Percentiles rank a stretch among this genome's conserved stretches.
Evolutionary conservation across 176 grass and related monocot species (phyloP).

Genomic region (Pontederia crassipes): DNA sequence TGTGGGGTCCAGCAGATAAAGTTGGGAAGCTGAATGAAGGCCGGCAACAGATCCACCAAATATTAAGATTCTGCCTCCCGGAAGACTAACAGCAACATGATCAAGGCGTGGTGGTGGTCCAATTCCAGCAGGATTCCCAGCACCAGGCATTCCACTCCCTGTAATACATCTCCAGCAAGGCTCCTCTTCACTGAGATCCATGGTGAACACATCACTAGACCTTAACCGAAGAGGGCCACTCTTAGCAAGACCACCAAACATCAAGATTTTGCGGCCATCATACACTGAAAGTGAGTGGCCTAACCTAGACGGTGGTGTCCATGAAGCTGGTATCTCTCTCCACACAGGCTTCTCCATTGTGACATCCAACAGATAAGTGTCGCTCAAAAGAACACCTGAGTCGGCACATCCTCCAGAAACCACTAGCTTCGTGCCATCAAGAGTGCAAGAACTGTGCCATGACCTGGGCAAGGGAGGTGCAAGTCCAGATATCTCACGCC

Average conservation of each 20-base stretch:
- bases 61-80: constrained; percentile 71
- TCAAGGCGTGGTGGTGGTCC: constrained; percentile 92
- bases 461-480: constrained; percentile 84
- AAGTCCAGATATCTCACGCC: constrained; percentile 71
- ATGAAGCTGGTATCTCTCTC: constrained; percentile 88
- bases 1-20: constrained; percentile 75
- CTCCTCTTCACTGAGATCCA: constrained; percentile 58
- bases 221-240: constrained; percentile 70
- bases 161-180: constrained; percentile 85
- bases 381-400: constrained; percentile 82
- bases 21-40: constrained; percentile 85
- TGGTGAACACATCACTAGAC: constrained; percentile 86
- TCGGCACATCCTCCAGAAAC: constrained; percentile 93
- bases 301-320: constrained; percentile 84
- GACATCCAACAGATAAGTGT: constrained; percentile 79
- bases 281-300: constrained; percentile 86
- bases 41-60: constrained; percentile 92
- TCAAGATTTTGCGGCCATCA: constrained; percentile 69
- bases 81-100: constrained; percentile 74
- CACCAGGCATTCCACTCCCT: constrained; percentile 94
- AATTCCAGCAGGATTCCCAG: constrained; percentile 71
- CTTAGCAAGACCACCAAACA: constrained; percentile 95
- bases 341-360: constrained; percentile 81
- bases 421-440: constrained; percentile 82
- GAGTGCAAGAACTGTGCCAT: constrained; percentile 89